Evolutionary conservation across 2,329 filamentous ascomycete species (phyloP).

Genomic region (Xylaria sp.): DNA sequence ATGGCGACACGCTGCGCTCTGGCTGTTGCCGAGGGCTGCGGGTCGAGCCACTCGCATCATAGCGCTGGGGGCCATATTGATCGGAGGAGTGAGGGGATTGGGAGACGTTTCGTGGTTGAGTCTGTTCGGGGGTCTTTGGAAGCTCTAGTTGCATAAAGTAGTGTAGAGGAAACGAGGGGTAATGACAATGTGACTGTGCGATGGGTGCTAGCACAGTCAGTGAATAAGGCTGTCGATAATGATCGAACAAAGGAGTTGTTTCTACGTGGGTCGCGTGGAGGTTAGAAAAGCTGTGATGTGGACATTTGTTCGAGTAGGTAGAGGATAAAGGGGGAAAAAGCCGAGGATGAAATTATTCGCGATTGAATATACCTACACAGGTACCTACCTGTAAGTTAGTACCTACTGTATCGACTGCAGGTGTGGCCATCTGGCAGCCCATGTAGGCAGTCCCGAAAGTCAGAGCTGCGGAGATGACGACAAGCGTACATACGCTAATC

Average conservation of each 20-base stretch:
- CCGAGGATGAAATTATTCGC: constrained; percentile 27
- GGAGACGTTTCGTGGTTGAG: constrained; percentile 49
- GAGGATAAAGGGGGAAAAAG: neutral
- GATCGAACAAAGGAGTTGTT: constrained; percentile 1
- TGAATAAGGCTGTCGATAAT: constrained; percentile 16
- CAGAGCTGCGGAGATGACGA: constrained; percentile 19
- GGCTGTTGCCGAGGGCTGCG: constrained; percentile 49
- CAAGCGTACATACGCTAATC: constrained; percentile 17
- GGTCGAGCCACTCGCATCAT: constrained; percentile 55
- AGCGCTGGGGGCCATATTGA: constrained; percentile 70
- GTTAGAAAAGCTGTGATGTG: constrained; percentile 18
- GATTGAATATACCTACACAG: constrained; percentile 6
- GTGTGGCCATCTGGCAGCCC: neutral
- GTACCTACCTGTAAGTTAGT: neutral
- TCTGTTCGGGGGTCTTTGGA: constrained; percentile 50
- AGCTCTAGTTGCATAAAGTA: constrained; percentile 75
- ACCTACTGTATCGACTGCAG: neutral
- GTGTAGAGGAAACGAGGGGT: constrained; percentile 52
- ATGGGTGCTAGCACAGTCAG: constrained; percentile 63
- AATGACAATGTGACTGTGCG: constrained; percentile 61
- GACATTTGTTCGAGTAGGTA: constrained; percentile 21
- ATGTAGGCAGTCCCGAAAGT: neutral
- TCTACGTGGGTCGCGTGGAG: constrained; percentile 27
- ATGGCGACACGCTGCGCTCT: constrained; percentile 52
- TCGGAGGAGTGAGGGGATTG: constrained; percentile 50